Base-by-base conservation (phyloP, 805 yeast species). In the Komagataella pseudopastoris region DNA sequence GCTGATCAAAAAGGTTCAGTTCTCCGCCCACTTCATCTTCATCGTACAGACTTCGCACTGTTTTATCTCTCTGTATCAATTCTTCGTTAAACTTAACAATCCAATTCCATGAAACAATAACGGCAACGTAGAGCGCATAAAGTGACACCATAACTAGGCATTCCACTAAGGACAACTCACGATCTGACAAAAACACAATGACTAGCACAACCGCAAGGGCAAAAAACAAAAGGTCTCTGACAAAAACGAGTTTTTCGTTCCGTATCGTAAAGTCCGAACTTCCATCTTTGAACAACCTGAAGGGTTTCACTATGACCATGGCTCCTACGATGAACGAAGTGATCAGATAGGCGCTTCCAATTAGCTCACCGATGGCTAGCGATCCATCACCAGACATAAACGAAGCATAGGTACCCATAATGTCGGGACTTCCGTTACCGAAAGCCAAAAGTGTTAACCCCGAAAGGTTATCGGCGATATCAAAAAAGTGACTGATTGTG, bases 351-450 rank as follows among this genome's bases (percentile, higher is more conserved):
- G 95, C 86, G 1, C 96, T 93, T 0, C 99, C 98, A 36, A 89
- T 66, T n/a, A 91, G 70, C 63, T 90, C 97, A 1, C 96, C 93
- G 6, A 91, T 67, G 0, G 98, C 97, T 61, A 91, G 69, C 0
- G 88, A 76, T 0, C 83, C 80, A 14, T 84, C 79, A 10, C 78
- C 83, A 0, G 81, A 68, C 14, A 72, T 73, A 74, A 93, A 77
- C 1, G 97, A 95, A 47, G 83, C 81, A 59, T 83, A 88, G 0
- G 96, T 89, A 50, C 90, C 78, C 50, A 90, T 73, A 2, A 91
- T 81, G 64, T 91, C 99, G 0, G 97, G 96, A 0, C 95, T 76
- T 1, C 96, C 95, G 65, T 91, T 91, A 1, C 97, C 99, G 56
- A 91, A 75, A 0, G 98, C 96, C 54, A 91, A 68, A 17, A 91